Conservation (phyloP, 2,329 filamentous ascomycete genomes). For the Diaporthe caulivora region DNA sequence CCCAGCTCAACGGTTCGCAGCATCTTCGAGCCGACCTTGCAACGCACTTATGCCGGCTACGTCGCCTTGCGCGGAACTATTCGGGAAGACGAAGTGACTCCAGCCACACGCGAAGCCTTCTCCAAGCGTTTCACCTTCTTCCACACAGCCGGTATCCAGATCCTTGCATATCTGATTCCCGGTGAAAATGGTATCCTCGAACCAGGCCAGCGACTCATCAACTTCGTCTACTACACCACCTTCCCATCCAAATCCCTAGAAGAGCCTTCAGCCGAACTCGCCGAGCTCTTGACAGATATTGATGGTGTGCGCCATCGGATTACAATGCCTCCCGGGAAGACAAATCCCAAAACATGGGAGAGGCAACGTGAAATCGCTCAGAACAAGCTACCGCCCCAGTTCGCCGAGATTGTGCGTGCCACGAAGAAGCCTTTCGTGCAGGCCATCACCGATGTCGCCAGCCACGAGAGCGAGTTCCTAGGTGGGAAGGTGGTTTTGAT, state of each 20-base stretch:
- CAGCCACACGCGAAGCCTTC: slow-evolving; percentile 49
- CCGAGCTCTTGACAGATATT: slow-evolving; percentile 51
- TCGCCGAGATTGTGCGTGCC: slow-evolving; percentile 55
- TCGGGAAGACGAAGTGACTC: slow-evolving; percentile 52
- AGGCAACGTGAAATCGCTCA: slow-evolving; percentile 49
- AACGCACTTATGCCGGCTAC: slow-evolving; percentile 54
- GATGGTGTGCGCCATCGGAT: slow-evolving; percentile 49
- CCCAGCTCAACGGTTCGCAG: slow-evolving; percentile 54
- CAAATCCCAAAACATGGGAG: slow-evolving; percentile 49
- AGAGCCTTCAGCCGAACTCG: slow-evolving; percentile 47
- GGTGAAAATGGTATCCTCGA: slow-evolving; percentile 53
- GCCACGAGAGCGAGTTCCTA: slow-evolving; percentile 51
- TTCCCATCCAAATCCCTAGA: slow-evolving; percentile 43
- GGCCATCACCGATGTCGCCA: slow-evolving; percentile 54
- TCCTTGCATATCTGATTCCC: slow-evolving; percentile 57
- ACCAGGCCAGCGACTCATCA: slow-evolving; percentile 55
- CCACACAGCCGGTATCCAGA: slow-evolving; percentile 53
- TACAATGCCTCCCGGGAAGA: slow-evolving; percentile 54
- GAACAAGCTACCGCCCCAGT: slow-evolving; percentile 52
- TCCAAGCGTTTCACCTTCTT: slow-evolving; percentile 55
- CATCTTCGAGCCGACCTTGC: slow-evolving; percentile 47
- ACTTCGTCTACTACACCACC: slow-evolving; percentile 61
- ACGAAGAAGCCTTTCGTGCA: slow-evolving; percentile 57
- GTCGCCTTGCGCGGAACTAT: slow-evolving; percentile 57
- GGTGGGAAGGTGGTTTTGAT: slow-evolving; percentile 55